These are phyloP conservation scores for Candida mattraensis DNA, from an alignment of 805 yeast species.

Conservation along the genomic window DNA sequence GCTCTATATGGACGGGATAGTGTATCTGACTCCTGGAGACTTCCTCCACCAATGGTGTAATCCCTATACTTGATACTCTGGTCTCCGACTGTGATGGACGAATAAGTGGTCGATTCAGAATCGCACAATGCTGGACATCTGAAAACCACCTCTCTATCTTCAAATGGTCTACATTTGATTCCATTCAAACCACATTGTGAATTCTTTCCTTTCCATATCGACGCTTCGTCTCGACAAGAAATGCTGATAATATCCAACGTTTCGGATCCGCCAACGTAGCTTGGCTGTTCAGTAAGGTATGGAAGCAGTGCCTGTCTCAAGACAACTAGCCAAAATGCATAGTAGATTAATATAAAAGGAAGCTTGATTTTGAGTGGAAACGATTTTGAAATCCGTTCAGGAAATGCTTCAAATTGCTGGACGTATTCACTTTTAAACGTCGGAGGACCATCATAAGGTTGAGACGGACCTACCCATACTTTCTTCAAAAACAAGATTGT, in stretches of 20 bases:
- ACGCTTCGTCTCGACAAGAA: conserved; percentile 46
- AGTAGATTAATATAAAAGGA: conserved; percentile 38
- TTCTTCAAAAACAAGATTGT: conserved; percentile 11
- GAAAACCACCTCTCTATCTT: conserved; percentile 48
- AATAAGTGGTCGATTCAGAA: conserved; percentile 71
- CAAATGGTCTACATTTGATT: conserved; percentile 51
- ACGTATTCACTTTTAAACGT: conserved; percentile 27
- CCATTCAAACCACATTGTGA: conserved; percentile 75
- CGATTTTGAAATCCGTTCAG: conserved; percentile 35
- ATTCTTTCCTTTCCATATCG: conserved; percentile 75
- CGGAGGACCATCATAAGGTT: conserved; percentile 50
- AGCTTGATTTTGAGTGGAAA: conserved; percentile 31
- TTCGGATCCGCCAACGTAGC: conserved; percentile 20
- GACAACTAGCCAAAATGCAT: conserved; percentile 46
- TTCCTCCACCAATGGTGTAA: conserved; percentile 77
- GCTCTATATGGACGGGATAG: conserved; percentile 72
- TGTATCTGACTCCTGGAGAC: conserved; percentile 22
- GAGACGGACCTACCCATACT: conserved; percentile 58
- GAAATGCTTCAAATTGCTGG: conserved; percentile 43
- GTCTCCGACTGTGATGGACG: conserved; percentile 73
- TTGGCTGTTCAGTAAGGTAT: conserved; percentile 45
- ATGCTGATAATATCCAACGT: conserved; percentile 39
- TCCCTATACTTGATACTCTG: conserved; percentile 66
- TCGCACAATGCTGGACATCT: conserved; percentile 91
- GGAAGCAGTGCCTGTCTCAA: conserved; percentile 42